Base-by-base conservation (phyloP, 805 yeast genomes). In the Ogataea sp. region DNA sequence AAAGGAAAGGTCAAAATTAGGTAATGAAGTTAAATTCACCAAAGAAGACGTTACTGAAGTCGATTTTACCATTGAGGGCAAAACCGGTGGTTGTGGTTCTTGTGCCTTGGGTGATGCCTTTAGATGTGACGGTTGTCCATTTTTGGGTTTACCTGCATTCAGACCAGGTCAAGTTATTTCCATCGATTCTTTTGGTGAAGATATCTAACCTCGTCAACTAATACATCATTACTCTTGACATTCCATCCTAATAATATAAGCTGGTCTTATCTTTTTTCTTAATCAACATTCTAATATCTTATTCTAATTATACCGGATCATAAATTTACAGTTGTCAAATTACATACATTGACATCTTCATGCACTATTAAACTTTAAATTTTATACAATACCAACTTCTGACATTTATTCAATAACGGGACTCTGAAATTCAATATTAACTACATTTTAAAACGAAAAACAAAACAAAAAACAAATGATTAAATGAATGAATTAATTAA, bases 31-130 rank as follows among this genome's bases (percentile, higher is more conserved):
- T 9, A 65, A 73, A 51, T 77, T 84, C 43, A 61, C 68, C 20
- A 67, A 71, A 13, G 78, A 79, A 39, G 97, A 90, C 37, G 67
- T 88, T 52, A 74, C 94, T 3, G 98, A 90, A 58, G 78, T 90
- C 40, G 97, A 90, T 58, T 90, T 90, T 65, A 90, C 98, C 1
- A 78, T 89, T n/a, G 87, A 89, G 47, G 97, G 97, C 31, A 90
- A 90, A 55, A 83, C 95, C 11, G 97, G 97, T 26, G 96, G 97
- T 3, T 93, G 99, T 66, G 96, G 96, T 20, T 85, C 95, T 10
- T 93, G 99, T 65, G 80, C 97, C 0, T 71, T 93, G 37, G 99
- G 99, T 33, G 99, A 93, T 61, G 98, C 98, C 0, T 93, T 93
- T 66, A 71, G 99, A 55, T 93, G 99, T 61, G 95, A 89, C 50